Evolutionary conservation across 306 rosid genomes (phyloP).

Genomic region (Begonia masoniana): DNA sequence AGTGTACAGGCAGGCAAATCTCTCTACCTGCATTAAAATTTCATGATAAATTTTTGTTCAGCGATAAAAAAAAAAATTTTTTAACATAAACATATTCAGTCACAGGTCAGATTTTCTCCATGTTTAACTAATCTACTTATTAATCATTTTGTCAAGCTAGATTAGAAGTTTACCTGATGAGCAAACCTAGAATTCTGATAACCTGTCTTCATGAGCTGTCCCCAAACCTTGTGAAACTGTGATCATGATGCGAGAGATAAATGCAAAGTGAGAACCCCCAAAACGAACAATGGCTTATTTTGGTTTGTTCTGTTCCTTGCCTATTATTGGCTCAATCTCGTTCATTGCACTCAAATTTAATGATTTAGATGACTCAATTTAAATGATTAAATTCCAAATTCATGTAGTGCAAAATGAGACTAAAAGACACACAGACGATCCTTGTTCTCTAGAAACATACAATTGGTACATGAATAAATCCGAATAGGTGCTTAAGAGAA

Average conservation of each 20-base stretch:
- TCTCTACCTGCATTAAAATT: slow-evolving; percentile 56
- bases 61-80: too few species aligned
- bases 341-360: too few species aligned
- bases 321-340: too few species aligned
- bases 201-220: slow-evolving; percentile 98
- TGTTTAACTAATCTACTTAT: not conserved
- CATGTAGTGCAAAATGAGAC: too few species aligned
- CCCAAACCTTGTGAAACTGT: slow-evolving; percentile 90
- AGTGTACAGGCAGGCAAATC: slow-evolving; percentile 93
- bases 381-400: too few species aligned
- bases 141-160: too few species aligned
- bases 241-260: slow-evolving; percentile 6
- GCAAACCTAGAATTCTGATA: slow-evolving; percentile 96
- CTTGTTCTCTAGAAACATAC: not conserved
- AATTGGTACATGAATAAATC: not conserved
- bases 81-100: too few species aligned
- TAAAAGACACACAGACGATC: too few species aligned
- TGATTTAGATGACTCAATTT: too few species aligned
- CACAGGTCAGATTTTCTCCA: not conserved
- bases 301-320: too few species aligned
- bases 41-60: not conserved
- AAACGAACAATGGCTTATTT: too few species aligned
- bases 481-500: slow-evolving; percentile 3
- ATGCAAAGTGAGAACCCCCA: not conserved
- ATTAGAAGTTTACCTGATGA: slow-evolving; percentile 55